A percentile compares a stretch with the other conserved stretches of the same genome.
These are phyloP conservation scores for Fusarium xyrophilum DNA, from an alignment of 2,329 filamentous ascomycete species.

Conservation along the genomic window DNA sequence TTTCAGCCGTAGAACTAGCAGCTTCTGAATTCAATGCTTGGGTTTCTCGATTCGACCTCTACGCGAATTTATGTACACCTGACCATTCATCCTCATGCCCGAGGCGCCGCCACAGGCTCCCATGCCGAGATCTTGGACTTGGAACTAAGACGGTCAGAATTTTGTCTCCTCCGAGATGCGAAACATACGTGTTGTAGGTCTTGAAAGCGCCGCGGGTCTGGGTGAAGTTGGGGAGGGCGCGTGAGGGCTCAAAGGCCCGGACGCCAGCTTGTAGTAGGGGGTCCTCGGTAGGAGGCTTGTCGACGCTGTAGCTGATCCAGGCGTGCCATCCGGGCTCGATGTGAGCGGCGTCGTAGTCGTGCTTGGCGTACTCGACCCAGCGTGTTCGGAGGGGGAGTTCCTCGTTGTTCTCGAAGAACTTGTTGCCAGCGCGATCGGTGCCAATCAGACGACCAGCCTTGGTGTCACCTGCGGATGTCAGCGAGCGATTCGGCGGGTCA, in stretches of 20 bases:
- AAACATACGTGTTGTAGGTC: conserved; percentile 92
- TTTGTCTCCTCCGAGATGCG: rapidly evolving
- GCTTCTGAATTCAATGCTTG: conserved; percentile 27
- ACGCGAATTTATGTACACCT: conserved; percentile 42
- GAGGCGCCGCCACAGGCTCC: conserved; percentile 54
- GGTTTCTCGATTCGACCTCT: conserved; percentile 29
- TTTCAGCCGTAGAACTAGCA: conserved; percentile 12
- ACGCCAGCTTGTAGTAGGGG: conserved; percentile 70
- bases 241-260: conserved; percentile 77
- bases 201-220: conserved; percentile 81
- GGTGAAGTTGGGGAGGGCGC: conserved; percentile 77
- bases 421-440: conserved; percentile 91
- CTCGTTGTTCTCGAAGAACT: conserved; percentile 95
- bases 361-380: conserved; percentile 96
- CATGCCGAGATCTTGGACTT: conserved; percentile 63
- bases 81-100: conserved; percentile 40
- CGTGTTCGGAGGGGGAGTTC: conserved; percentile 94
- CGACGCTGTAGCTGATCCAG: conserved; percentile 94
- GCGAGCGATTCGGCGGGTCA: not conserved
- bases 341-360: conserved; percentile 82
- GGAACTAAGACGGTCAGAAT: conserved; percentile 48
- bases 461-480: conserved; percentile 77
- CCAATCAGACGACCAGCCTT: conserved; percentile 89
- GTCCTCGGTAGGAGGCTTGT: conserved; percentile 83
- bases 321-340: conserved; percentile 98